These are phyloP conservation scores for Trichoderma breve DNA, from an alignment of 2,329 filamentous ascomycete species.

Conservation along the genomic window DNA sequence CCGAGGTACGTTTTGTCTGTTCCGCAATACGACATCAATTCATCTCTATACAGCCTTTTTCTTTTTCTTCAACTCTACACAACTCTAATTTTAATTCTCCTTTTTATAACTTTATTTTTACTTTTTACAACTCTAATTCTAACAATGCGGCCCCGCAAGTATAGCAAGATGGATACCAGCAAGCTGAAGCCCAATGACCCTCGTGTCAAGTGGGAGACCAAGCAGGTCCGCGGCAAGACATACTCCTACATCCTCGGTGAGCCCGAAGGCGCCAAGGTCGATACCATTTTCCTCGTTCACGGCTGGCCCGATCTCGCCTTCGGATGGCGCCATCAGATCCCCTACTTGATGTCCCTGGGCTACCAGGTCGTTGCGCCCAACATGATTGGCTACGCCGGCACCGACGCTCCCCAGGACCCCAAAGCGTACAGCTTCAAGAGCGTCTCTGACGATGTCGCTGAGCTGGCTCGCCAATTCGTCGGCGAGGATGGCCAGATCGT, in stretches of 20 bases:
- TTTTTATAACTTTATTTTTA: background rate
- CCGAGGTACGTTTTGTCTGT: background rate
- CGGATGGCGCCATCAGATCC: conserved; percentile 89
- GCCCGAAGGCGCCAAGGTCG: conserved; percentile 43
- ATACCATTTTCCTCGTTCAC: conserved; percentile 59
- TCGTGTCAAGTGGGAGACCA: conserved; percentile 62
- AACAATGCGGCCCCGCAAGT: background rate
- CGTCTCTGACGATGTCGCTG: conserved; percentile 71
- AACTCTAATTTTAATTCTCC: background rate
- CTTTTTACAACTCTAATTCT: background rate
- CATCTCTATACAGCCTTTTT: background rate
- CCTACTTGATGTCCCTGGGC: conserved; percentile 66
- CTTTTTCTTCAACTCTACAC: background rate
- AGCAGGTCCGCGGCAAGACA: conserved; percentile 63
- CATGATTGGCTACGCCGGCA: conserved; percentile 81
- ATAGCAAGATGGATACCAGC: conserved; percentile 49
- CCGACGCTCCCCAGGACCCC: conserved; percentile 63
- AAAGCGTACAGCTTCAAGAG: conserved; percentile 68
- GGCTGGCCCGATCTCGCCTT: conserved; percentile 82
- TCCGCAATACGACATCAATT: background rate
- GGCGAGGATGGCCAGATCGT: conserved; percentile 59
- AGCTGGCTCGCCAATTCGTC: conserved; percentile 59
- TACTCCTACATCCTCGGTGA: conserved; percentile 65
- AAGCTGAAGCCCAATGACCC: conserved; percentile 66
- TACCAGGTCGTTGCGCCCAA: conserved; percentile 81